Conservation (phyloP, 2,329 filamentous ascomycete genomes). For the Claviceps digitariae region DNA sequence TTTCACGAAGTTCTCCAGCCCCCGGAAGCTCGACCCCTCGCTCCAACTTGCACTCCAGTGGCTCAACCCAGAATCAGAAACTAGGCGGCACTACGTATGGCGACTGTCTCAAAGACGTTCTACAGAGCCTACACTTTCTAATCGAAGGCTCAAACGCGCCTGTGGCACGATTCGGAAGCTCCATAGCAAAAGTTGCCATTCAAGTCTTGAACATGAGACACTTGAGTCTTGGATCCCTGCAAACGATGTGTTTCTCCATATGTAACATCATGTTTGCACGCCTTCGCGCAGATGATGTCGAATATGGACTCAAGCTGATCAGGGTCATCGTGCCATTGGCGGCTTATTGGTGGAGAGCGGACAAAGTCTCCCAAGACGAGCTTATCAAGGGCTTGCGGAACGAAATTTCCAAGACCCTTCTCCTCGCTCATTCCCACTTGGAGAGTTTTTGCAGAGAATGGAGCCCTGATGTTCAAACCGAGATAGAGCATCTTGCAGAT, state of each 20-base stretch:
- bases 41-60: conserved; percentile 16
- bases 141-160: conserved; percentile 55
- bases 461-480: conserved; percentile 25
- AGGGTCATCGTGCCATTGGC: conserved; percentile 56
- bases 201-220: conserved; percentile 47
- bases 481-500: conserved; percentile 54
- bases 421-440: conserved; percentile 50
- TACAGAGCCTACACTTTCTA: conserved; percentile 54
- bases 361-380: conserved; percentile 46
- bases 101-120: conserved; percentile 21
- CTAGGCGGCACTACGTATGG: conserved; percentile 15
- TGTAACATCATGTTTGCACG: conserved; percentile 58
- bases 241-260: conserved; percentile 60
- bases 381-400: conserved; percentile 53
- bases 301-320: conserved; percentile 46
- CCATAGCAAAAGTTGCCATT: conserved; percentile 42
- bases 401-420: conserved; percentile 62
- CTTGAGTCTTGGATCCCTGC: conserved; percentile 46
- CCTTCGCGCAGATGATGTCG: conserved; percentile 54
- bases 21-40: conserved; percentile 20
- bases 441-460: conserved; percentile 38
- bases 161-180: conserved; percentile 38
- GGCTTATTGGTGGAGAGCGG: conserved; percentile 64
- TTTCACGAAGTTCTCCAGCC: conserved; percentile 26
- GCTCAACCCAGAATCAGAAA: conserved; percentile 19